Conservation (phyloP, 2,329 filamentous ascomycete species). For the Shiraia sp. region DNA sequence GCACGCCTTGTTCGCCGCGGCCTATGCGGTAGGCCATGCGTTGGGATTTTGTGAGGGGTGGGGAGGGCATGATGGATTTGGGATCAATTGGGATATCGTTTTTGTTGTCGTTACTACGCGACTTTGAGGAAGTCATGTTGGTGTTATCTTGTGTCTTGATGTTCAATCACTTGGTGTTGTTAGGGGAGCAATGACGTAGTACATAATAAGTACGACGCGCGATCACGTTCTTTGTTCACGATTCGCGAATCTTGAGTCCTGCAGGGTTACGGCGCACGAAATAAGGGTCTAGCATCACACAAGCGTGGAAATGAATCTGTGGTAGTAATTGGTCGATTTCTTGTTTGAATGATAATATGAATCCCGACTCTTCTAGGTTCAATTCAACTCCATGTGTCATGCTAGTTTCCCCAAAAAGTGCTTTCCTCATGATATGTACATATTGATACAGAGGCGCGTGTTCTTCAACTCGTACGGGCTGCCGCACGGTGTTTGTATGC, state of each 20-base stretch:
- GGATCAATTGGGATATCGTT: background rate
- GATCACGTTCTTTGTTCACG: constrained; percentile 13
- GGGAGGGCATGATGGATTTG: constrained; percentile 11
- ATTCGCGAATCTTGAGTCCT: background rate
- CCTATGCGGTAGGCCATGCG: constrained; percentile 61
- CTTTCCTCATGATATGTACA: constrained; percentile 2
- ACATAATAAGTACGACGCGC: constrained; percentile 15
- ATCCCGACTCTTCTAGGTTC: no score
- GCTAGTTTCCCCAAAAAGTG: no score
- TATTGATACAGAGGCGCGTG: constrained; percentile 1
- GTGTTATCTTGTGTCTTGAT: background rate
- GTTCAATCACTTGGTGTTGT: background rate
- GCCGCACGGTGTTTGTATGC: no score
- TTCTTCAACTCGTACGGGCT: background rate
- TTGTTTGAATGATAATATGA: no score
- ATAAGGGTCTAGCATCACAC: no score
- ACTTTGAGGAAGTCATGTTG: background rate
- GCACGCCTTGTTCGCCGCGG: constrained; percentile 63
- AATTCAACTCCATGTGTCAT: no score
- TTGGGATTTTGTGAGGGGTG: constrained; percentile 34
- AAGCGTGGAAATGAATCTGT: no score
- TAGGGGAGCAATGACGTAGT: constrained; percentile 24
- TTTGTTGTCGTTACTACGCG: background rate
- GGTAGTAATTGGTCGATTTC: no score
- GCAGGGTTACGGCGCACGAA: no score